A percentile compares a stretch with the other conserved stretches of the same genome.
phyloP scores from a whole-genome alignment of 768 basidiomycete species.

The Rubroboletus pulcherrimus region DNA sequence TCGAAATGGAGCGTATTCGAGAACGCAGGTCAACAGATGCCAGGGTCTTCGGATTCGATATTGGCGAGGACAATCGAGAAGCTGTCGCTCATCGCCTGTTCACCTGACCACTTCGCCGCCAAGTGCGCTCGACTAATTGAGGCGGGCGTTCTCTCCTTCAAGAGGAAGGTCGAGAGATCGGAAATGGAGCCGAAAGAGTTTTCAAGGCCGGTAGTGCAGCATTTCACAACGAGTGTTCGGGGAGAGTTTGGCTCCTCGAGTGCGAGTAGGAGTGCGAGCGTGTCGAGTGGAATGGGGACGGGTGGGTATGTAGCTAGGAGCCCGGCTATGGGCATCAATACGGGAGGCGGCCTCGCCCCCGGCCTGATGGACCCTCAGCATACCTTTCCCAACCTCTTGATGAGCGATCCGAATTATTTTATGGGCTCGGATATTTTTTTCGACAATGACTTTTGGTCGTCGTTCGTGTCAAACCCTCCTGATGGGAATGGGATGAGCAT shows the following conservation, averaged over 20 bases:
- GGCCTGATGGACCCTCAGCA: conserved; percentile 18
- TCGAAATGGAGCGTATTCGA: conserved; percentile 41
- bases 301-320: conserved; percentile 10
- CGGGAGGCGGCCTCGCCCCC: background rate
- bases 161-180: conserved; percentile 25
- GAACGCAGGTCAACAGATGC: conserved; percentile 30
- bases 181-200: conserved; percentile 19
- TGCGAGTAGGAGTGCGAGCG: conserved; percentile 14
- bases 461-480: conserved; percentile 36
- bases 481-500: conserved; percentile 18
- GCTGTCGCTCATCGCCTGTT: conserved; percentile 32
- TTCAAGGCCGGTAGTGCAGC: conserved; percentile 18
- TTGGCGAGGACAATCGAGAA: conserved; percentile 35
- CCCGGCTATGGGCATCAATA: background rate
- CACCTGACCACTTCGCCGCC: conserved; percentile 39
- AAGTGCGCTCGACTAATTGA: conserved; percentile 42
- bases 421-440: conserved; percentile 38
- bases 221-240: conserved; percentile 19
- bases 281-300: conserved; percentile 17
- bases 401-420: conserved; percentile 31
- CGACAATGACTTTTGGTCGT: conserved; percentile 42
- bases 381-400: conserved; percentile 20
- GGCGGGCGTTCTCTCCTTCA: conserved; percentile 30
- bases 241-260: conserved; percentile 14
- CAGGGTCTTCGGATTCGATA: conserved; percentile 37